phyloP scores from a whole-genome alignment of 163 green algal species.

The Volvox carteri region DNA sequence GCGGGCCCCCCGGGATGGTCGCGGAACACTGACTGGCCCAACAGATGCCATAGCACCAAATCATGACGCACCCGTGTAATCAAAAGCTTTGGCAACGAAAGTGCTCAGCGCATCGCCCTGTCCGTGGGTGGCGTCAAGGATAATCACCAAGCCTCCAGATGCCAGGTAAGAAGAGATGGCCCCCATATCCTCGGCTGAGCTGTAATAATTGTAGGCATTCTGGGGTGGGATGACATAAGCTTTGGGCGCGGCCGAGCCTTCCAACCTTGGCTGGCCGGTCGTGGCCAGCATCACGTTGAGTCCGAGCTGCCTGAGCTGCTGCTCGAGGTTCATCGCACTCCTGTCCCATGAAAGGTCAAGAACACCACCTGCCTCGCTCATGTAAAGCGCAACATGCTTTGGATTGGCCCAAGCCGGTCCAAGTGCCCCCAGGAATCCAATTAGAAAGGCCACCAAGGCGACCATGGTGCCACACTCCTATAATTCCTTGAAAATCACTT shows the following conservation, averaged over 20 bases:
- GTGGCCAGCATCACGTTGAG: slow-evolving; percentile 13
- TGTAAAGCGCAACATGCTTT: slow-evolving; percentile 23
- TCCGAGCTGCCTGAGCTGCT: not conserved
- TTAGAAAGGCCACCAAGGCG: not conserved
- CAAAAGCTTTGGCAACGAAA: slow-evolving; percentile 22
- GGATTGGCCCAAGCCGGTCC: not conserved
- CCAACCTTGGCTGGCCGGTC: slow-evolving; percentile 7
- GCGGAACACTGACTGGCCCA: not conserved
- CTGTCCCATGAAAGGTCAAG: slow-evolving; percentile 30
- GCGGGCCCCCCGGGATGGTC: not conserved
- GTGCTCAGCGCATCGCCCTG: not conserved
- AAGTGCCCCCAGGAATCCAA: not conserved
- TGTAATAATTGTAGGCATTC: slow-evolving; percentile 35
- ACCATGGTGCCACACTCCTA: slow-evolving; percentile 1
- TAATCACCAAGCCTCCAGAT: slow-evolving; percentile 20
- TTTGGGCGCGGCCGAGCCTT: not conserved
- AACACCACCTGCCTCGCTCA: slow-evolving; percentile 16
- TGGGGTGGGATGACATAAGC: slow-evolving; percentile 39
- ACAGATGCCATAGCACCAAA: not conserved
- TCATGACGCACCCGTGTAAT: slow-evolving; percentile 23
- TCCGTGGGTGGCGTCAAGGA: slow-evolving; percentile 2
- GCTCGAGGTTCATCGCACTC: not conserved
- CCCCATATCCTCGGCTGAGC: slow-evolving; percentile 23
- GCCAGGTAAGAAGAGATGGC: slow-evolving; percentile 16
- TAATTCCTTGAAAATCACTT: not conserved